Evolutionary conservation across 257 asterid species (phyloP), one percentile per base, ranked within the genome.

Genomic region (Primulina eburnea): DNA sequence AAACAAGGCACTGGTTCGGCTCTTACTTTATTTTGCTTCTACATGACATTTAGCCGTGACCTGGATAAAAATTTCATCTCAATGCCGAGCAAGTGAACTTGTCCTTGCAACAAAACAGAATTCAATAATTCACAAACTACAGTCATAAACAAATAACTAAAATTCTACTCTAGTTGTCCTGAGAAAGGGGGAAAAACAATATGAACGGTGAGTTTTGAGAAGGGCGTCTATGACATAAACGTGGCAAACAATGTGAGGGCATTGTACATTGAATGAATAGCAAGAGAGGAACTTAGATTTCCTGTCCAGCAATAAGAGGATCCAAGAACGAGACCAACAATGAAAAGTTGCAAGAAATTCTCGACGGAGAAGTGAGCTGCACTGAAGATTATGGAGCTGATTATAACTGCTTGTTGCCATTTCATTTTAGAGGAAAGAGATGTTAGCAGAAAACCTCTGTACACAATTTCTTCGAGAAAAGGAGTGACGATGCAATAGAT

Each of bases 251-350:
- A 67, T 69, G 80, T 83, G 52, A 92, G 76, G 59, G 94, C 89
- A 80, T 92, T 88, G 78, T 88, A 90, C 82, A 90, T 74, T 5
- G 95, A 90, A 77, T 90, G 97, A 67, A 86, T 76, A 35, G 75
- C 75, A 68, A 88, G 30, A 60, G 90, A 80, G 12, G 97, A 76
- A 57, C 82, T 61, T 55, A 88, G 71, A 81, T 87, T 86, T 29
- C 98, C 97, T 1, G 95, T 82, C 97, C 96, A 92, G 75, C 95
- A 88, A 62, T 88, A 88, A 0, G 95, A 82, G 77, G 86, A 84
- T 68, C 95, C 97, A 18, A 92, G 90, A 16, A 88, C 84, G 57
- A 76, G 74, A 16, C 97, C 95, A 60, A 90, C 79, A 55, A 80
- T 53, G 65, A 86, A 55, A 69, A 90, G 83, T 26, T 87, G 97